Percentiles rank a stretch among this genome's conserved stretches.
These are phyloP conservation scores for Calcarisporium arbuscula DNA, from an alignment of 2,329 filamentous ascomycete genomes.

Conservation along the genomic window DNA sequence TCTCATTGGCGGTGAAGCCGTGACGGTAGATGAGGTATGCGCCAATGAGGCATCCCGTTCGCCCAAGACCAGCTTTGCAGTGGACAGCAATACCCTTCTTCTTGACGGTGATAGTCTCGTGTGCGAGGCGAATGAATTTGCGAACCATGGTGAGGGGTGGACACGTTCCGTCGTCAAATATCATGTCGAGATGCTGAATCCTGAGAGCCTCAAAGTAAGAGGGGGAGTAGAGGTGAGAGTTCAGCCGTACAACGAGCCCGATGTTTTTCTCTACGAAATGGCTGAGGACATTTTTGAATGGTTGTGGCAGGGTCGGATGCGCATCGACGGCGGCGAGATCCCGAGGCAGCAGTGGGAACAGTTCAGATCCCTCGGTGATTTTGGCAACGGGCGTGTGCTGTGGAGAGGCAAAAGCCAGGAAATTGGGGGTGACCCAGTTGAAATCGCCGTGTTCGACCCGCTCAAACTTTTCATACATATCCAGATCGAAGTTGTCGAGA, in stretches of 20 bases:
- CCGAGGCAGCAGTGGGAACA: constrained; percentile 68
- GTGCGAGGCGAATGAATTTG: constrained; percentile 90
- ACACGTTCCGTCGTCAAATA: constrained; percentile 97
- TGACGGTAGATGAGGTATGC: constrained; percentile 97
- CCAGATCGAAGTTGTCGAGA: constrained; percentile 88
- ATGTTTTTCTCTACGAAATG: constrained; percentile 87
- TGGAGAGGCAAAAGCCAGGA: constrained; percentile 93
- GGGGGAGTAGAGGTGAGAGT: constrained; percentile 91
- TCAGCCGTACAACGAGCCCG: constrained; percentile 88
- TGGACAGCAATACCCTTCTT: constrained; percentile 95
- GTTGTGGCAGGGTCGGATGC: constrained; percentile 65
- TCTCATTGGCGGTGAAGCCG: constrained; percentile 94
- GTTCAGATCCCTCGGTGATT: constrained; percentile 65
- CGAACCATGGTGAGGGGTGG: constrained; percentile 82
- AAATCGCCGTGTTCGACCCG: constrained; percentile 97
- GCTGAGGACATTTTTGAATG: constrained; percentile 91
- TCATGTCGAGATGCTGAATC: constrained; percentile 97
- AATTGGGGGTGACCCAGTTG: constrained; percentile 96
- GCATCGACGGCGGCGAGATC: constrained; percentile 66
- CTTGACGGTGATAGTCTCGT: constrained; percentile 86
- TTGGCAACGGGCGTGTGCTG: constrained; percentile 72
- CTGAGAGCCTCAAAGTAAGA: constrained; percentile 96
- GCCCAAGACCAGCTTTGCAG: constrained; percentile 94
- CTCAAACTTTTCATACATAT: constrained; percentile 95
- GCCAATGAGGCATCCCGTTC: constrained; percentile 93